These are phyloP conservation scores for Linnemannia elongata DNA, from an alignment of 192 early-diverging fungal genomes.

Conservation along the genomic window DNA sequence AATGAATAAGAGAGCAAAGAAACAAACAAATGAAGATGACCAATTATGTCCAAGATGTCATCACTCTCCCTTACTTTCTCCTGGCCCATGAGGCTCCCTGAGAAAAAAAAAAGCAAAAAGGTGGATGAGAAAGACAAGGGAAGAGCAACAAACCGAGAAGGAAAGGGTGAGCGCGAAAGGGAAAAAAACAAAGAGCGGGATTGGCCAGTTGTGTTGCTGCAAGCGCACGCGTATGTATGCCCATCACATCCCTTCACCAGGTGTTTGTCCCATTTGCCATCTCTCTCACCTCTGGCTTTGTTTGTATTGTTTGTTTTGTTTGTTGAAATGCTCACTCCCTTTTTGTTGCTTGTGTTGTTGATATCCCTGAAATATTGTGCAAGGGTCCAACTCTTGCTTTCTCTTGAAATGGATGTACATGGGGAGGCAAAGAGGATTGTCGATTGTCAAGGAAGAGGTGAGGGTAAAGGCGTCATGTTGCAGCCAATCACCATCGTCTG, in stretches of 20 bases:
- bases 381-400: not conserved
- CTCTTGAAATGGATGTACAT: not conserved
- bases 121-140: not conserved
- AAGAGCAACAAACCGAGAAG: not conserved
- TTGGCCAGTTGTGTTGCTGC: not conserved
- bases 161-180: not conserved
- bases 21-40: not conserved
- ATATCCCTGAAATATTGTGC: not conserved
- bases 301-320: not conserved
- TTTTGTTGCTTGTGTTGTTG: not conserved
- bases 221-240: not conserved
- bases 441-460: not conserved
- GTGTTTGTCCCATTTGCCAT: not conserved
- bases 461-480: not conserved
- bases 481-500: not conserved
- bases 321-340: not conserved
- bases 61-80: not conserved
- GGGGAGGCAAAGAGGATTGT: not conserved
- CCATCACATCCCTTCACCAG: not conserved
- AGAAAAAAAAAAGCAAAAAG: not conserved
- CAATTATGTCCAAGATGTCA: not conserved
- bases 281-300: not conserved
- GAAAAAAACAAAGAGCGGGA: not conserved
- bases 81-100: not conserved
- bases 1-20: not conserved